phyloP scores from a whole-genome alignment of 164 flowering plant genomes.

The grape (Vitis vinifera) region ASM3070453v1 NC_081805.1:9339001-9339500 shows the following conservation, averaged over 20 bases:
- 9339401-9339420: not conserved
- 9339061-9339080: conserved; percentile 37
- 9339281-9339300: not conserved
- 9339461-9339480: not conserved
- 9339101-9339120: conserved; percentile 41
- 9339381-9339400: not conserved
- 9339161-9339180: conserved; percentile 42
- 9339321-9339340: too few species aligned
- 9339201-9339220: conserved; percentile 82
- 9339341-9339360: not conserved
- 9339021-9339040: conserved; percentile 82
- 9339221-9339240: conserved; percentile 74
- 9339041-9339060: conserved; percentile 58
- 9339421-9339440: not conserved
- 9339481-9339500: not conserved
- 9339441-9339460: not conserved
- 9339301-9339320: not conserved
- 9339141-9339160: conserved; percentile 44
- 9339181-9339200: conserved; percentile 64
- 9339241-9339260: conserved; percentile 48
- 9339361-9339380: not conserved
- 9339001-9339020: conserved; percentile 39
- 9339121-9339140: conserved; percentile 41
- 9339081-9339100: conserved; percentile 49
- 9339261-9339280: conserved; percentile 4